Base-by-base conservation (phyloP, 306 rosid species). In the Ammopiptanthus mongolicus region DNA sequence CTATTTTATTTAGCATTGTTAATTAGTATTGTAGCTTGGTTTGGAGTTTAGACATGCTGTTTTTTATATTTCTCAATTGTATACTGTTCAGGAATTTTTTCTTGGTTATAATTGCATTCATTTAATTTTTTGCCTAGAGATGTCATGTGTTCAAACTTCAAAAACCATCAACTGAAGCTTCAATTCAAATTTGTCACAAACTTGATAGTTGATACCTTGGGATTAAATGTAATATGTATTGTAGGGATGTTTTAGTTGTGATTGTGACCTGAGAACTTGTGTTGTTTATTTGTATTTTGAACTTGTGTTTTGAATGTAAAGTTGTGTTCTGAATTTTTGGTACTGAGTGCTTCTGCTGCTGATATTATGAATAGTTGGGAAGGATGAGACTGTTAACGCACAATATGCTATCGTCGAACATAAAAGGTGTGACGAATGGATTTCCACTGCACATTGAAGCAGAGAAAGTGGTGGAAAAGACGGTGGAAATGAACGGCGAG, bases 361-460 rank as follows among this genome's bases (percentile, higher is more conserved):
- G 10, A 65, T 15, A 47, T 8, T 12, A 12, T 52, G 31, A 57
- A 42, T 36, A 60, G 50, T 56, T 1, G 1, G 73, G 46, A 82
- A 60, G 55, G 73, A 94, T 95, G 98, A 90, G 96, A 83, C 78
- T 91, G 46, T 69, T 94, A 12, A 94, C 95, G 7, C 97, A 91
- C 84, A 94, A 91, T 86, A 91, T 94, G 98, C 81, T 94, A 4
- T 91, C 98, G 2, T 91, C 95, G 2, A 94, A 91, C 85, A 87
- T 94, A 50, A 94, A 86, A 50, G 98, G 97, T 0, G 93, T 91
- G 53, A 41, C 77, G 52, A 88, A 91, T 12, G 96, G 95, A 15
- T 91, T 94, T 55, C 97, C 98, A 3, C 83, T 94, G 68, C 80
- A 84, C 51, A 87, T 94, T 59, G 97, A 91, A 69, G 96, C 73